Conservation (phyloP, 164 flowering plant genomes). For the Cinnamomum micranthum region DNA sequence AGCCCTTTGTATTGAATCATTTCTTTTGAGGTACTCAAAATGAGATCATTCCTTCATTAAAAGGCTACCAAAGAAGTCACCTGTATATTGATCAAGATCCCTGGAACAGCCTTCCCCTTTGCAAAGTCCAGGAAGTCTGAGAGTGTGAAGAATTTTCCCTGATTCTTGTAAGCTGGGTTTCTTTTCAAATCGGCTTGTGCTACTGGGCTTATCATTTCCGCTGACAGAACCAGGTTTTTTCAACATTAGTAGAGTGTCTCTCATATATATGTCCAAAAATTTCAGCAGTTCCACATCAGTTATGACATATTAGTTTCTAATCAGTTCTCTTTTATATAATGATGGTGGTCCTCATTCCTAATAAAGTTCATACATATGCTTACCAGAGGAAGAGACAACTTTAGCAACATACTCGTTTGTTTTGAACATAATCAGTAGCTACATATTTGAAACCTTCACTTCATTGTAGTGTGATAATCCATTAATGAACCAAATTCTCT, state of each 20-base stretch:
- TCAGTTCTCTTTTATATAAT: not conserved
- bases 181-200: constrained; percentile 30
- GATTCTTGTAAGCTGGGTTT: constrained; percentile 18
- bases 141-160: constrained; percentile 16
- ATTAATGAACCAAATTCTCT: too few relatives aligned
- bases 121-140: constrained; percentile 18
- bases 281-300: not conserved
- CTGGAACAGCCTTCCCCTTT: constrained; percentile 12
- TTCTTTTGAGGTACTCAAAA: too few relatives aligned
- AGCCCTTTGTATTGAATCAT: too few relatives aligned
- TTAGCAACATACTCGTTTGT: too few relatives aligned
- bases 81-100: constrained; percentile 17
- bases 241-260: not conserved
- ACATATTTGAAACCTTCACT: too few relatives aligned
- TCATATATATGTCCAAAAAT: not conserved
- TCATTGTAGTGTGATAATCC: too few relatives aligned
- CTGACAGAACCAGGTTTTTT: constrained; percentile 34
- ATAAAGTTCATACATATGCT: too few relatives aligned
- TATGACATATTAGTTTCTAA: not conserved
- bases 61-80: constrained; percentile 1
- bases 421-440: too few relatives aligned
- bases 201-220: constrained; percentile 41
- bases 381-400: too few relatives aligned
- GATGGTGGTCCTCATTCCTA: too few relatives aligned
- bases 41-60: too few relatives aligned